phyloP scores from a whole-genome alignment of 2,329 filamentous ascomycete species.

The Aspergillus transmontanensis region DNA sequence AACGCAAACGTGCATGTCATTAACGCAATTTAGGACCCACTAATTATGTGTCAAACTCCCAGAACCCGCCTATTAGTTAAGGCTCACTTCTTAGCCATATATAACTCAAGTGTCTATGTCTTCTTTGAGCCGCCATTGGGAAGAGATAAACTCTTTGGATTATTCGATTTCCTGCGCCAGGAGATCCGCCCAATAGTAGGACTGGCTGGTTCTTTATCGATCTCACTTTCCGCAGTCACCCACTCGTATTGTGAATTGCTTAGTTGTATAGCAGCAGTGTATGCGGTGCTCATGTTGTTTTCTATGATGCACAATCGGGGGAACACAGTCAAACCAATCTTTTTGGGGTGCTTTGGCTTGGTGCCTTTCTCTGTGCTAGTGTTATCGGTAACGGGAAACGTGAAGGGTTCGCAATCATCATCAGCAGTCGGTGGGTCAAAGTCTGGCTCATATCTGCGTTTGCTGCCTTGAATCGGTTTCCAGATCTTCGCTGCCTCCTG shows the following conservation, averaged over 20 bases:
- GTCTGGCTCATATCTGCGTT: neutral
- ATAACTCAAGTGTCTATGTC: too few relatives aligned
- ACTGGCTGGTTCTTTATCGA: neutral
- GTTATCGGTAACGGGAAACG: neutral
- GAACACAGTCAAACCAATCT: neutral
- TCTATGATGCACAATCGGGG: neutral
- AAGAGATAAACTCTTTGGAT: neutral
- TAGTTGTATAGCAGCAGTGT: neutral
- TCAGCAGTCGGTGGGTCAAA: neutral
- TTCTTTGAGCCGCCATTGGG: neutral
- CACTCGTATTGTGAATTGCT: neutral
- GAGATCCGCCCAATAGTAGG: neutral
- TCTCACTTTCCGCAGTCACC: neutral
- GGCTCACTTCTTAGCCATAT: too few relatives aligned
- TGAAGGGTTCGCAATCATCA: neutral
- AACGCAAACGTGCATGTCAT: too few relatives aligned
- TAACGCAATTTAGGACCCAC: too few relatives aligned
- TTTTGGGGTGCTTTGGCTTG: neutral
- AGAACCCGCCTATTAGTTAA: too few relatives aligned
- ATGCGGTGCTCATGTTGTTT: neutral
- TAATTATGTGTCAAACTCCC: too few relatives aligned
- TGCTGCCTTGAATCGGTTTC: neutral
- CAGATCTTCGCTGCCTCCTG: neutral
- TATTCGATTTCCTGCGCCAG: neutral
- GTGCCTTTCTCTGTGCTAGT: neutral